These are phyloP conservation scores for Exophiala dermatitidis DNA, from an alignment of 2,329 filamentous ascomycete species.

Conservation along the genomic window DNA sequence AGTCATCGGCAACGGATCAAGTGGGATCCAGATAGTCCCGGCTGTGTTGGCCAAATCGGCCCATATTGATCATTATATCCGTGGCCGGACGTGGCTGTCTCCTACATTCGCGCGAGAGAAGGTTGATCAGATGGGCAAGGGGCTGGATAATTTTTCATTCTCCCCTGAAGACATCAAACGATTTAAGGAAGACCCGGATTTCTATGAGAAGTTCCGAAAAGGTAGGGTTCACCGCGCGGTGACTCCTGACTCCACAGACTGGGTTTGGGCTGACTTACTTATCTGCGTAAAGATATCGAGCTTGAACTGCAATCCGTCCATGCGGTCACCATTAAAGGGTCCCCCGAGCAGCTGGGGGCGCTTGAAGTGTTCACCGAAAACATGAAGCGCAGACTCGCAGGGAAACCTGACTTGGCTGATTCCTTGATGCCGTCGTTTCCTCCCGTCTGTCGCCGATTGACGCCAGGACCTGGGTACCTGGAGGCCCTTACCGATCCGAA, in stretches of 20 bases:
- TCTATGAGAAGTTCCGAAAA: conserved; percentile 12
- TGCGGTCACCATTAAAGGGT: conserved; percentile 12
- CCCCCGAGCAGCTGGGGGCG: conserved; percentile 19
- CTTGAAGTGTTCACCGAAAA: conserved; percentile 37
- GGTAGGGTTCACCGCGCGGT: conserved; percentile 9
- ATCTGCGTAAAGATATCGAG: not conserved
- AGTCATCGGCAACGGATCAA: conserved; percentile 40
- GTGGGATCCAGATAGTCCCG: conserved; percentile 41
- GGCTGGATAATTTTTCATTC: conserved; percentile 22
- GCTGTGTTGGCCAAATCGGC: conserved; percentile 31
- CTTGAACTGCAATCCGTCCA: conserved; percentile 3
- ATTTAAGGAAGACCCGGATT: conserved; percentile 6
- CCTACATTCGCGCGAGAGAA: conserved; percentile 14
- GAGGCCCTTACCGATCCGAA: conserved; percentile 24
- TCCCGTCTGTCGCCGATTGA: conserved; percentile 38
- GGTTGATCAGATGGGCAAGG: conserved; percentile 15
- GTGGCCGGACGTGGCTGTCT: conserved; percentile 19
- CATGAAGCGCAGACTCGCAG: conserved; percentile 35
- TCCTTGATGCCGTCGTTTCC: conserved; percentile 32
- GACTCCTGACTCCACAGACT: not conserved
- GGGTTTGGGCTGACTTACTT: not conserved
- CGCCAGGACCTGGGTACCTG: conserved; percentile 41
- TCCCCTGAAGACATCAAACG: conserved; percentile 9
- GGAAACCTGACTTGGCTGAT: conserved; percentile 25
- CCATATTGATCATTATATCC: conserved; percentile 29